phyloP scores from a whole-genome alignment of 1,284 basidiomycete species.

The Agaricales sp. region DNA sequence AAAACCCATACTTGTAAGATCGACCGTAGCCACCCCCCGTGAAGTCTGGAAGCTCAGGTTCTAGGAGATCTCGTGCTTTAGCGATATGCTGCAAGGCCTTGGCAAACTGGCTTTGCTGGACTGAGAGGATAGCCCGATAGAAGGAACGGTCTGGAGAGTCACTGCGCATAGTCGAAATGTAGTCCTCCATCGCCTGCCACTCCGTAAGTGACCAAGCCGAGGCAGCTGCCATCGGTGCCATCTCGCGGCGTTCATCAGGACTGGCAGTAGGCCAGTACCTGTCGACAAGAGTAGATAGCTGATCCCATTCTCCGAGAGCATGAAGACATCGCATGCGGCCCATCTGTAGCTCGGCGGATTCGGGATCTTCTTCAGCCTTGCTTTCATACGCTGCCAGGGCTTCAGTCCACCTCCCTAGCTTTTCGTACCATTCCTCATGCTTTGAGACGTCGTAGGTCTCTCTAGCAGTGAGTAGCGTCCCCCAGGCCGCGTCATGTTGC shows the following conservation, averaged over 20 bases:
- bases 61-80: constrained; percentile 89
- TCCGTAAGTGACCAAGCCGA: constrained; percentile 96
- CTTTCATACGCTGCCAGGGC: constrained; percentile 84
- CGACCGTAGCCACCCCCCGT: constrained; percentile 95
- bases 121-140: constrained; percentile 91
- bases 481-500: constrained; percentile 95
- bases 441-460: constrained; percentile 80
- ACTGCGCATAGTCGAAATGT: constrained; percentile 87
- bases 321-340: constrained; percentile 96
- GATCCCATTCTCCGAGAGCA: constrained; percentile 97
- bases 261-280: constrained; percentile 83
- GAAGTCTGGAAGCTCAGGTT: constrained; percentile 87
- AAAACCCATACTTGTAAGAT: constrained; percentile 77
- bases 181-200: constrained; percentile 99
- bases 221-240: constrained; percentile 94
- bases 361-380: constrained; percentile 61
- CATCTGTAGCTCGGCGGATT: constrained; percentile 64
- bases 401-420: constrained; percentile 95
- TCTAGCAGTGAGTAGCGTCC: constrained; percentile 82
- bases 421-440: constrained; percentile 97
- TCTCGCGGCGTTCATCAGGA: constrained; percentile 81
- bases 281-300: constrained; percentile 80
- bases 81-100: constrained; percentile 88
- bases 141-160: constrained; percentile 95
- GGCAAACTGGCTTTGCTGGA: constrained; percentile 93